Evolutionary conservation across 129 eudicot genomes (phyloP).

Genomic region (Dittrichia graveolens): DNA sequence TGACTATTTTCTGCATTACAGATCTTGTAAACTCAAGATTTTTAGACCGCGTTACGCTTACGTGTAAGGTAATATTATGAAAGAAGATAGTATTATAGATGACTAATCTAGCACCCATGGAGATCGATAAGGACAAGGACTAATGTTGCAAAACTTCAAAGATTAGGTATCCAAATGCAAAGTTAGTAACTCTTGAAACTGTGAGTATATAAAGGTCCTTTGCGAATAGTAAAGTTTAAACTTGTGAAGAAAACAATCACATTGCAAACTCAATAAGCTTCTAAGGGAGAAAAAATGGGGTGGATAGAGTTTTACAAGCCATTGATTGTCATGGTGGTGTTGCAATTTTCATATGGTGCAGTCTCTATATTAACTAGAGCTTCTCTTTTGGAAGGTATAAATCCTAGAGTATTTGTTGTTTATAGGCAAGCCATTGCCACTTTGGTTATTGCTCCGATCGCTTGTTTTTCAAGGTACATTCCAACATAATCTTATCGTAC

Average conservation of each 20-base stretch:
- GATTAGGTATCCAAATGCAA: slow-evolving; percentile 17
- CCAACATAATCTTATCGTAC: background rate
- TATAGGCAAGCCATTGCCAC: slow-evolving; percentile 78
- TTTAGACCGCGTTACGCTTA: no score
- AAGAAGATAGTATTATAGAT: background rate
- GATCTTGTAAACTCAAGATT: no score
- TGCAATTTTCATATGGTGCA: slow-evolving; percentile 69
- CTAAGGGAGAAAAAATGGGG: slow-evolving; percentile 25
- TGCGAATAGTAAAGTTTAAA: slow-evolving; percentile 23
- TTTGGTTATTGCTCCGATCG: slow-evolving; percentile 62
- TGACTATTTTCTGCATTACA: no score
- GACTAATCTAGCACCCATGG: background rate
- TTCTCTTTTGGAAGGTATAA: slow-evolving; percentile 78
- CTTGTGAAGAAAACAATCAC: slow-evolving; percentile 21
- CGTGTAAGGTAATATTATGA: no score
- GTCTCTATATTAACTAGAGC: slow-evolving; percentile 62
- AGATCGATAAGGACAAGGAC: slow-evolving; percentile 7
- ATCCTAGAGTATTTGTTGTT: slow-evolving; percentile 76
- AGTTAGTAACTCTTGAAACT: background rate
- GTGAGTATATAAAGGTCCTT: slow-evolving; percentile 31
- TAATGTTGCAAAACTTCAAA: background rate
- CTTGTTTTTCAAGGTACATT: slow-evolving; percentile 56
- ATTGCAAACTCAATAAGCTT: slow-evolving; percentile 25
- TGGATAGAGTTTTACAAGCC: slow-evolving; percentile 54
- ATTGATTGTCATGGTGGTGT: slow-evolving; percentile 53